These are phyloP conservation scores for Elaeagnus macrophylla DNA, from an alignment of 306 rosid genomes.

Conservation along the genomic window DNA sequence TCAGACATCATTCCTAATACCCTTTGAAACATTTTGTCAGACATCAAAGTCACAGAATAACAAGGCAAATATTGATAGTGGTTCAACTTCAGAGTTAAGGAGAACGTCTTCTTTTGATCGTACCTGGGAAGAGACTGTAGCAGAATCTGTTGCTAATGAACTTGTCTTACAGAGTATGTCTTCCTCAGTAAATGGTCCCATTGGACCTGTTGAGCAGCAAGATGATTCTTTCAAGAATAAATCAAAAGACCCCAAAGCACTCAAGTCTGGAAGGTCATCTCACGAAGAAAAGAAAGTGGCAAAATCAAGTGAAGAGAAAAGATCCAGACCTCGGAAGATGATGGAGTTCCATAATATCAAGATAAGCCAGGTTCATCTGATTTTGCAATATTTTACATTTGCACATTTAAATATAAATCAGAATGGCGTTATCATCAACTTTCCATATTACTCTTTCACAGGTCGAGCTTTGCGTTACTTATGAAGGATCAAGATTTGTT, in stretches of 20 bases:
- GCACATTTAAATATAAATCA: too few relatives aligned
- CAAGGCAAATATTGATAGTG: conserved; percentile 27
- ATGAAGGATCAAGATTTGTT: conserved; percentile 91
- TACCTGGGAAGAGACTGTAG: conserved; percentile 92
- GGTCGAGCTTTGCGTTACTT: conserved; percentile 89
- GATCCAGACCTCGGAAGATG: conserved; percentile 88
- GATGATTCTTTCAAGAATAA: conserved; percentile 69
- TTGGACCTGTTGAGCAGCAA: conserved; percentile 58
- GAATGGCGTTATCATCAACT: conserved; percentile 7
- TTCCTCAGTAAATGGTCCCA: conserved; percentile 45
- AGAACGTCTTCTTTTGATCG: conserved; percentile 90
- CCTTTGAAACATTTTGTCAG: conserved; percentile 42
- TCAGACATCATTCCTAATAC: conserved; percentile 38
- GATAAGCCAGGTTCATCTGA: conserved; percentile 75
- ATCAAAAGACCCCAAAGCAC: conserved; percentile 67
- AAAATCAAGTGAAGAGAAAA: conserved; percentile 76
- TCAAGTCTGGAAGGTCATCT: conserved; percentile 77
- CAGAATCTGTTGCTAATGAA: conserved; percentile 94
- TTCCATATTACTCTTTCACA: conserved; percentile 19
- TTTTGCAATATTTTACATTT: too few relatives aligned
- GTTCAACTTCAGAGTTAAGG: conserved; percentile 56
- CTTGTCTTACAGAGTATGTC: conserved; percentile 77
- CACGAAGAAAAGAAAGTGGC: conserved; percentile 82
- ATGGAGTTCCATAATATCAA: conserved; percentile 95
- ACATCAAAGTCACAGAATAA: conserved; percentile 45